Evolutionary conservation across 2,329 filamentous ascomycete species (phyloP), one percentile per base, ranked within the genome.

Genomic region (Rhinocladiella mackenziei): DNA sequence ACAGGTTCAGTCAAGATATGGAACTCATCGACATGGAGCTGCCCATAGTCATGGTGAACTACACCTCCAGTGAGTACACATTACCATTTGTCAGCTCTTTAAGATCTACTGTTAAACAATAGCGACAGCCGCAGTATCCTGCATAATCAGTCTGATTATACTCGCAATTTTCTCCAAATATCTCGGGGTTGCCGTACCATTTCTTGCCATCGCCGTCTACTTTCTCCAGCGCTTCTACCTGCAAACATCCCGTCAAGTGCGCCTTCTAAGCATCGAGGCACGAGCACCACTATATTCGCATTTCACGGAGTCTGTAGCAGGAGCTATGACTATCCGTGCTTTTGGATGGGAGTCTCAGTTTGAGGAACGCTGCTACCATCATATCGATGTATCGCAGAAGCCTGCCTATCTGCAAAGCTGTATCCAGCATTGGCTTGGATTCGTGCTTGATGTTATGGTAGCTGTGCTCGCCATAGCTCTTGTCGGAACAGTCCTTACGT

Each of bases 181-280:
- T n/a, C n/a, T n/a, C n/a, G n/a, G n/a, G n/a, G n/a, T n/a, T n/a
- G n/a, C n/a, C n/a, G n/a, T n/a, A n/a, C n/a, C n/a, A n/a, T n/a
- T n/a, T n/a, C n/a, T n/a, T n/a, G n/a, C n/a, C n/a, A n/a, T n/a
- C n/a, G n/a, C n/a, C n/a, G n/a, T n/a, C n/a, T n/a, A n/a, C n/a
- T n/a, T n/a, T n/a, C n/a, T n/a, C n/a, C n/a, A n/a, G n/a, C 73
- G 67, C 39, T 69, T 78, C 37, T 82, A 83, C 52, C 66, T 83
- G 2, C 68, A 75, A 0, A 83, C 79, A 0, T 81, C 78, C 1
- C 65, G 78, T 0, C 79, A 82, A 57, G 58, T 83, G 6, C 70
- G 80, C 34, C 68, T 80, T 15, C 59, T 83, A 8, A 78, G 83
- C 33, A 68, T 83, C 1, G 80, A 83, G 58, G 70, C 75, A 1